Conservation (phyloP, 2,329 filamentous ascomycete species). For the Fusarium nisikadoi region DNA sequence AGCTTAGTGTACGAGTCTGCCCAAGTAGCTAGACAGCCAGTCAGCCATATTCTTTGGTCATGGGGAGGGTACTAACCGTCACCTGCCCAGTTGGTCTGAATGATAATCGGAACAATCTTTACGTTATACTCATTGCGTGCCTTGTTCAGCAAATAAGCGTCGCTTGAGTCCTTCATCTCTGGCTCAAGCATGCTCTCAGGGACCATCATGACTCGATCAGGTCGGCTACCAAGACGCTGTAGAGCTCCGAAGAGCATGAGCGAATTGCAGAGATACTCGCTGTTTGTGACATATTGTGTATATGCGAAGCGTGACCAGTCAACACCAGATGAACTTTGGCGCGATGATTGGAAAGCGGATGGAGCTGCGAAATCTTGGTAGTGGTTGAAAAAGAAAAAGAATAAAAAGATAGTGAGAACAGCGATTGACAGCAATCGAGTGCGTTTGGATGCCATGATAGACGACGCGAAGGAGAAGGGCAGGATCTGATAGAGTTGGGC, state of each 20-base stretch:
- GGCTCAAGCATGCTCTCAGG: constrained; percentile 52
- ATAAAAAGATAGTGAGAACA: neutral
- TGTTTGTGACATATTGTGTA: constrained; percentile 59
- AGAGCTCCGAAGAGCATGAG: constrained; percentile 61
- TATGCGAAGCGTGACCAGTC: constrained; percentile 54
- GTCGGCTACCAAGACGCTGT: constrained; percentile 52
- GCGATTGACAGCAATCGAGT: neutral
- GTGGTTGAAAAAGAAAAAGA: neutral
- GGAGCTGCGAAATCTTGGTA: neutral
- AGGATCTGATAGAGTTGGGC: neutral
- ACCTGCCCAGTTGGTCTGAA: constrained; percentile 49
- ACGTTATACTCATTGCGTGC: constrained; percentile 57
- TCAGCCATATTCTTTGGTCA: neutral
- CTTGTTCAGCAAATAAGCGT: constrained; percentile 52
- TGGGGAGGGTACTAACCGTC: constrained; percentile 47
- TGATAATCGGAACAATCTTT: constrained; percentile 54
- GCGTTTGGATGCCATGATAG: neutral
- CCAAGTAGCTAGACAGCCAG: constrained; percentile 61
- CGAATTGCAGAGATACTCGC: constrained; percentile 60
- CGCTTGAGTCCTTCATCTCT: constrained; percentile 37
- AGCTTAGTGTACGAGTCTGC: constrained; percentile 74
- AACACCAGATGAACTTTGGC: neutral
- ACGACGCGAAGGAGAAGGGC: accelerated
- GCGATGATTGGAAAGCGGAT: too few species aligned
- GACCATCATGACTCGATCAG: constrained; percentile 59